Conservation (phyloP, 495 filamentous ascomycete genomes). For the Barbatosphaeria neglecta region DNA sequence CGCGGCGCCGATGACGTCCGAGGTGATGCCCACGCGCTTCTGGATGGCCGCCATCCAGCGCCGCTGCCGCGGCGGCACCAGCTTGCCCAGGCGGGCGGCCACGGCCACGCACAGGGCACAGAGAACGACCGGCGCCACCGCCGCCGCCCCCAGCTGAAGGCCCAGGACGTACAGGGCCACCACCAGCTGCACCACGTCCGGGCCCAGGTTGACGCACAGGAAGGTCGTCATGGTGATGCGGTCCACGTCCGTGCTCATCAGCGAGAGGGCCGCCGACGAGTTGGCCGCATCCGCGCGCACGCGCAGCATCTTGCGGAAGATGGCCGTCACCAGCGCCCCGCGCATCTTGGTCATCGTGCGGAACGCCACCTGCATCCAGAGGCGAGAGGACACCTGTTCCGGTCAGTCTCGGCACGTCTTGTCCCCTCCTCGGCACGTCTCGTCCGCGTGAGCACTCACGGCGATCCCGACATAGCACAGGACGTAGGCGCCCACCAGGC, state of each 20-base stretch:
- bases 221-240: slow-evolving; percentile 5
- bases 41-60: slow-evolving; percentile 10
- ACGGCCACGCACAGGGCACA: slow-evolving; percentile 1
- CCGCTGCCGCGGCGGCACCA: slow-evolving; percentile 4
- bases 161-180: slow-evolving; percentile 5
- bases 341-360: slow-evolving; percentile 7
- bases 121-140: slow-evolving; percentile 4
- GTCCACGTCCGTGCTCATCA: slow-evolving; percentile 10
- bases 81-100: slow-evolving; percentile 2
- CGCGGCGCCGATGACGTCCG: slow-evolving; percentile 4
- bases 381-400: background rate
- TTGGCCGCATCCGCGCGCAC: slow-evolving; percentile 5
- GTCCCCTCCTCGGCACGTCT: background rate
- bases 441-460: slow-evolving; percentile 6
- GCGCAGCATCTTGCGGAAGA: slow-evolving; percentile 6
- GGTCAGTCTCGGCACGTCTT: no score
- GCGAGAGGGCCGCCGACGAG: slow-evolving; percentile 4
- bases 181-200: slow-evolving; percentile 2
- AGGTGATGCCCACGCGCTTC: slow-evolving; percentile 8
- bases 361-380: slow-evolving; percentile 4
- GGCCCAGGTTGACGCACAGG: slow-evolving; percentile 1
- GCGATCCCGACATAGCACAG: slow-evolving; percentile 45
- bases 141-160: slow-evolving; percentile 2
- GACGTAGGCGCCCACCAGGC: slow-evolving; percentile 42
- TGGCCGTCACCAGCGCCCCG: slow-evolving; percentile 4